These are phyloP conservation scores for Dryas drummondii DNA, from an alignment of 306 rosid species.

Conservation along the genomic window DNA sequence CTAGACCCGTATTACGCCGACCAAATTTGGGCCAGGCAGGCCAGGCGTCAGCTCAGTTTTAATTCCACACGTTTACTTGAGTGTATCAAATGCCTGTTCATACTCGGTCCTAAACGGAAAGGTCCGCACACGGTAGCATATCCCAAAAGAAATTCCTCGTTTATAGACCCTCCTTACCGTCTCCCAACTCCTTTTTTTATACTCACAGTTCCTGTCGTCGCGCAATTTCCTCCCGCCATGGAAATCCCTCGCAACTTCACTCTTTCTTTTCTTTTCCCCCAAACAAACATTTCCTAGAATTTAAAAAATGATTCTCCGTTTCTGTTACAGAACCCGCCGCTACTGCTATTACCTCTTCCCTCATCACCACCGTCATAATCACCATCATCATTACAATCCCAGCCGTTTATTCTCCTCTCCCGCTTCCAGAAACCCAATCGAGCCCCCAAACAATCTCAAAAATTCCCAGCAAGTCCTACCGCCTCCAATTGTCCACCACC, in stretches of 20 bases:
- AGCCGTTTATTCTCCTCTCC: slow-evolving; percentile 38
- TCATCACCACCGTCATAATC: slow-evolving; percentile 25
- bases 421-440: slow-evolving; percentile 22
- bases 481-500: slow-evolving; percentile 27
- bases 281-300: neutral
- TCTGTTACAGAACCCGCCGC: slow-evolving; percentile 46
- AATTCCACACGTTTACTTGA: too few species aligned
- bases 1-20: too few species aligned
- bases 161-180: slow-evolving; percentile 4
- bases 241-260: slow-evolving; percentile 1
- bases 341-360: slow-evolving; percentile 43
- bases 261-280: neutral
- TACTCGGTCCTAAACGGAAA: too few species aligned
- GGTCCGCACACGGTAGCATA: neutral
- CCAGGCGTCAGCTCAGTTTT: too few species aligned
- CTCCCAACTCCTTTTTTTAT: neutral
- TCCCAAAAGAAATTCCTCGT: neutral
- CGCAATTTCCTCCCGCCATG: slow-evolving; percentile 39
- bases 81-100: too few species aligned
- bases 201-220: slow-evolving; percentile 4
- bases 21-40: too few species aligned
- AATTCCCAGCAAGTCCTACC: slow-evolving; percentile 41
- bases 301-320: slow-evolving; percentile 49
- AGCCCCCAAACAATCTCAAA: slow-evolving; percentile 13
- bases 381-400: neutral